Evolutionary conservation across 441 rosid genomes (phyloP), one percentile per base, ranked within the genome.

Genomic region (Francoa sonchifolia): DNA sequence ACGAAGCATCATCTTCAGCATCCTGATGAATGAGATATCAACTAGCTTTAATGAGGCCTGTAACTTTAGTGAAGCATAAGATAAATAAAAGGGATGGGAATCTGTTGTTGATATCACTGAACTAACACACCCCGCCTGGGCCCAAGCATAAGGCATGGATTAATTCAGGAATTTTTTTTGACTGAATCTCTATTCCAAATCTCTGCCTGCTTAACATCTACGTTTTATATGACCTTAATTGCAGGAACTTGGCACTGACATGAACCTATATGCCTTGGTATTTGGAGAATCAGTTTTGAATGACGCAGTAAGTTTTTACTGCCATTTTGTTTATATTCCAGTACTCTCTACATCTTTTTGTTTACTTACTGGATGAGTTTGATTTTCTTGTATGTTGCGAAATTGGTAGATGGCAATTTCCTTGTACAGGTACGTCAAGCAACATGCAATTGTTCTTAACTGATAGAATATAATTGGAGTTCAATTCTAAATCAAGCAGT

Each of bases 231-330:
- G 45, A 11, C 50, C 44, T 16, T 33, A 57, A 57, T 59, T 74
- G 58, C 68, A 85, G 98, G 98, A 90, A 72, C 87, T 90, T 58
- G 98, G 98, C 61, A 82, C 90, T 27, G 96, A 90, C 65, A 67
- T 44, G 48, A 90, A 90, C 70, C 82, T 86, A 40, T 90, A 90
- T 71, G 96, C 99, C 20, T 62, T 90, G 71, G 99, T 90, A 49
- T 90, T 90, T 56, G 99, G 99, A 42, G 99, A 90, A 74, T 90
- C 96, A 5, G 99, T 90, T 59, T 71, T 90, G 57, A 90, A 90
- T 67, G 99, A 90, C 48, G 99, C 99, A 6, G 96, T 90, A 64
- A 76, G 95, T 65, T 54, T 42, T 50, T 47, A 39, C 33, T 64
- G 18, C 40, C 35, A 22, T 20, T 33, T 33, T 47, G 15, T 39